Base-by-base conservation (phyloP, 306 rosid species). In the Quercus mongolica region DNA sequence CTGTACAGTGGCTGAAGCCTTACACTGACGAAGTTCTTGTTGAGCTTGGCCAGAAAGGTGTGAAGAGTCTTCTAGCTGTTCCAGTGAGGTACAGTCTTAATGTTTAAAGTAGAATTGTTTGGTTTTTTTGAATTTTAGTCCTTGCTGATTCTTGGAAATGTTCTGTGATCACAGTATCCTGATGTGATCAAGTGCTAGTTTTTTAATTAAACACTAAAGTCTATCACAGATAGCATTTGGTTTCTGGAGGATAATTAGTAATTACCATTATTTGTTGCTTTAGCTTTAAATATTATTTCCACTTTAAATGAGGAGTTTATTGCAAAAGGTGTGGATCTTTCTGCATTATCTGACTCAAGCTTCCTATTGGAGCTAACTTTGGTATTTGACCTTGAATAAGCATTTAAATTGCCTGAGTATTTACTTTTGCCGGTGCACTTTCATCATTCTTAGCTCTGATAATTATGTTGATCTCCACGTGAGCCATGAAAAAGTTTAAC, bases 1-100 rank as follows among this genome's bases (percentile, higher is more conserved):
- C 99, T 65, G 97, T 96, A 75, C 92, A 96, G 84, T 96, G 98
- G 99, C 85, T 96, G 87, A 93, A 96, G 81, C 99, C 99, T 1
- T 96, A 96, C 79, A 93, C 99, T 15, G 99, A 96, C 82, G 89
- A 96, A 87, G 97, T 90, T 86, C 93, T 96, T 15, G 96, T 96
- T 76, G 96, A 93, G 87, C 99, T 96, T 69, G 99, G 99, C 85
- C 86, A 88, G 93, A 93, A 89, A 75, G 99, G 99, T 58, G 91
- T 96, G 52, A 91, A 70, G 81, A 96, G 90, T 78, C 99, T 96
- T 73, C 87, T 96, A 83, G 99, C 99, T 68, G 98, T 96, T 87
- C 99, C 99, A 49, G 92, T 96, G 79, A 96, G 99, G 99, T 96
- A 89, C 68, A 38, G 63, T 6, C 25, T 65, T 33, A 21, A 19